A percentile compares a stretch with the other conserved stretches of the same genome.
Evolutionary conservation across 1,139 yeast genomes (phyloP).

Genomic region (Hanseniaspora uvarum): DNA sequence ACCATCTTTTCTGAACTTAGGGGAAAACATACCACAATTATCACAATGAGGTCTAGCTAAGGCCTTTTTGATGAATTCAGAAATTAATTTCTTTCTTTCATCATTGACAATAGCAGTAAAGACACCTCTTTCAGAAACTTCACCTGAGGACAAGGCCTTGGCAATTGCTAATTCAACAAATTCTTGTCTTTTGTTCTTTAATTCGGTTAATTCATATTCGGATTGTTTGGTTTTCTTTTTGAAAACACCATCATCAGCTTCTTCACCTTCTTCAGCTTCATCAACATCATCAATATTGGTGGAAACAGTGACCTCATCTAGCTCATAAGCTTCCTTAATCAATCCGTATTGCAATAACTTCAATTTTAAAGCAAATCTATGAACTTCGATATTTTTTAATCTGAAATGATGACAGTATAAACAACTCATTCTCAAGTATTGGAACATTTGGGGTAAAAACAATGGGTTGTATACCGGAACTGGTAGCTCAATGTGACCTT

Average conservation of each 20-base stretch:
- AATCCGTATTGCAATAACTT: conserved; percentile 80
- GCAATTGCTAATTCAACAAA: conserved; percentile 64
- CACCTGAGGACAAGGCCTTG: conserved; percentile 68
- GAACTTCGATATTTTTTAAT: conserved; percentile 56
- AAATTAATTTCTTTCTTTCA: conserved; percentile 69
- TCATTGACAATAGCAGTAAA: conserved; percentile 77
- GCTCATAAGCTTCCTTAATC: conserved; percentile 60
- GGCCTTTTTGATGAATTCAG: conserved; percentile 63
- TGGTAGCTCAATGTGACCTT: conserved; percentile 95
- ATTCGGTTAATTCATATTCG: conserved; percentile 38
- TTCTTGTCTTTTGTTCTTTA: conserved; percentile 51
- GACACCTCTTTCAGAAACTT: conserved; percentile 55
- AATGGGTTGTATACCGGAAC: conserved; percentile 91
- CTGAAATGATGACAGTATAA: conserved; percentile 82
- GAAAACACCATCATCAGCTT: conserved; percentile 22
- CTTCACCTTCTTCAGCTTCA: conserved; percentile 33
- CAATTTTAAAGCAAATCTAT: conserved; percentile 68
- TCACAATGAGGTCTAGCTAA: conserved; percentile 79
- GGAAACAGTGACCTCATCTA: conserved; percentile 50
- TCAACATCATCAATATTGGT: conserved; percentile 33
- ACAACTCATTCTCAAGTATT: conserved; percentile 75
- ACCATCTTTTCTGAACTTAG: conserved; percentile 90
- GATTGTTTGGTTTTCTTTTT: conserved; percentile 18
- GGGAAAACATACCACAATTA: conserved; percentile 92
- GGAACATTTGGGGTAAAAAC: conserved; percentile 82